Base-by-base conservation (phyloP, 2,329 filamentous ascomycete genomes). In the Drechslerella coelobrocha region DNA sequence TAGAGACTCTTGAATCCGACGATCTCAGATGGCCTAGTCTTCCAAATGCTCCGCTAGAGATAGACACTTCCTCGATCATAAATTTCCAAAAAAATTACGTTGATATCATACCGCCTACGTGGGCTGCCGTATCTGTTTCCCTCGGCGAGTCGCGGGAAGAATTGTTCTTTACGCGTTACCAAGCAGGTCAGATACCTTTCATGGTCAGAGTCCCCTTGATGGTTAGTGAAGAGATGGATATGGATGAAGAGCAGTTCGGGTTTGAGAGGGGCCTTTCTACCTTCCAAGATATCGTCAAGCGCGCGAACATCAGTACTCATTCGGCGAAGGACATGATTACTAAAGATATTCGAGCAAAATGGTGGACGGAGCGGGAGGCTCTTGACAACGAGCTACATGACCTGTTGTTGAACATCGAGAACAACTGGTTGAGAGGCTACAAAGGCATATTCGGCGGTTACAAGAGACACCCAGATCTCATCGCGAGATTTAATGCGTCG, bases 371-470 rank as follows among this genome's bases (percentile, higher is more conserved):
- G 77, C 86, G 95, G 12, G 89, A 94, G 78, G 84, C 84, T 1
- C 82, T 99, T 14, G 94, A 99, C 77, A 80, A 81, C 29, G 87
- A 91, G 8, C 83, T 99, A 23, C 87, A 86, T 72, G 88, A 90
- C 54, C 84, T 99, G 8, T 82, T 99, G 1, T 83, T 87, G 59
- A 95, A 91, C 68, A 89, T 99, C 39, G 93, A 99, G 78, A 89
- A 90, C 72, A 88, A 94, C 21, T 99, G 94, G 94, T 85, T 99
- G 3, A 92, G 93, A 52, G 94, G 94, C 0, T 99, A 99, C 83
- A 89, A 88, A 63, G 92, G 93, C 14, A 88, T 99, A n/a, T 93
- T 99, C 77, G 92, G 91, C 0, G 89, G 90, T 59, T 85, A 89
- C 57, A 79, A 82, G 52, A 83, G 84, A 37, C 83, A 88, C 19